Base-by-base conservation (phyloP, 495 filamentous ascomycete genomes). In the Penicillium macrosclerotiorum region DNA sequence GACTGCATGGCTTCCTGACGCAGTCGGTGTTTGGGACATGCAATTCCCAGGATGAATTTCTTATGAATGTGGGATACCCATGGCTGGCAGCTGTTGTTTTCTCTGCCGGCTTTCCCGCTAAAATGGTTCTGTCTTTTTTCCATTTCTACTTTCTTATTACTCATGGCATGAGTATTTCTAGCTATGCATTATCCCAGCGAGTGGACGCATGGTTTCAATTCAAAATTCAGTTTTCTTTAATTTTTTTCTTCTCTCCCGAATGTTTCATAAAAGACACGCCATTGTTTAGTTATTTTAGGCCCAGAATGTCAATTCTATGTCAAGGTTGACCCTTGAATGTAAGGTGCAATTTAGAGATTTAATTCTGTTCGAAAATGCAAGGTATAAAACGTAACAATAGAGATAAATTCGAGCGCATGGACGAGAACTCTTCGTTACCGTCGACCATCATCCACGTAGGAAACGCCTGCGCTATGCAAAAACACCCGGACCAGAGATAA, bases 401-500 rank as follows among this genome's bases (percentile, higher is more conserved):
- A 42, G 51, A 49, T 41, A 57, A 49, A 49, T 22, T 52, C 53
- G 51, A 58, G 47, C 54, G 31, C 44, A 54, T 49, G 48, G 51
- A 23, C 25, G 34, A 44, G 44, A 33, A 37, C 46, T 26, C 31
- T 33, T 49, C 44, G 37, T 49, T 31, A 42, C 49, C 38, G 32
- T 37, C 31, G 31, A 50, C 33, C 44, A 54, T 51, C 54, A 49
- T 47, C 49, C 52, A 47, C 44, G 39, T 34, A 48, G 47, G 56
- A 58, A 72, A 74, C 71, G 64, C 71, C 71, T 62, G 63, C 69
- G 71, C 71, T 75, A 75, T 75, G 71, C 71, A 64, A 64, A 51
- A 60, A 54, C 50, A 43, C 35, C 37, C 16, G 42, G 54, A 50
- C 31, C 45, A 57, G 33, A 51, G 49, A 40, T 45, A 37, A n/a